A percentile compares a stretch with the other conserved stretches of the same genome.
Evolutionary conservation across 2,329 filamentous ascomycete species (phyloP).

Genomic region (Tolypocladium ophioglossoides): DNA sequence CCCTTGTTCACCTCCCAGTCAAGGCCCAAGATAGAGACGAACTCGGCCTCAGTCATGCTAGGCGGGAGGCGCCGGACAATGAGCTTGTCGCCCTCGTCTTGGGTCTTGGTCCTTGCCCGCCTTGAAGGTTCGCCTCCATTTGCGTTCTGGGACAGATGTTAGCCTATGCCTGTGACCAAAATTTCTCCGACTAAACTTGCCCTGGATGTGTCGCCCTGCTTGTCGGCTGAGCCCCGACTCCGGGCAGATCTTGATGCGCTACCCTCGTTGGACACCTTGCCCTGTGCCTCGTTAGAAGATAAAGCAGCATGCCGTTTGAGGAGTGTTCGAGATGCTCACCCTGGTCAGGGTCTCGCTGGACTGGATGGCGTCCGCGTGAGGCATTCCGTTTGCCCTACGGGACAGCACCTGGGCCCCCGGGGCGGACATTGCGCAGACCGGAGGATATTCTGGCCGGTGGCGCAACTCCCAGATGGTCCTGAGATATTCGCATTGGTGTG

Average conservation of each 20-base stretch:
- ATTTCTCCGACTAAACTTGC: conserved; percentile 9
- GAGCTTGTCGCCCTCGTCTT: conserved; percentile 61
- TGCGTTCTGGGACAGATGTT: conserved; percentile 4
- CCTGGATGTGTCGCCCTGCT: conserved; percentile 16
- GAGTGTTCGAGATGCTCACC: conserved; percentile 11
- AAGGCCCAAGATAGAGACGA: conserved; percentile 58
- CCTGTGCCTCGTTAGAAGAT: conserved; percentile 5
- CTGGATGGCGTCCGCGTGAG: conserved; percentile 12
- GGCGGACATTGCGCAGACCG: conserved; percentile 26
- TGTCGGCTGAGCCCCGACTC: conserved; percentile 15
- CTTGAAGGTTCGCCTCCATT: conserved; percentile 19
- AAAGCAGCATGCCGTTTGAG: background rate
- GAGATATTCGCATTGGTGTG: conserved; percentile 5
- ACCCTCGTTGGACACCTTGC: conserved; percentile 1
- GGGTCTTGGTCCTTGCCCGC: conserved; percentile 18
- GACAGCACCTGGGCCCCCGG: conserved; percentile 23
- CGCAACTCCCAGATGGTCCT: conserved; percentile 3
- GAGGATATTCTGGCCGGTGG: conserved; percentile 7
- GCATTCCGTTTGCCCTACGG: conserved; percentile 22
- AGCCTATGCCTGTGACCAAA: background rate
- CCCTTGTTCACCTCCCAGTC: conserved; percentile 76
- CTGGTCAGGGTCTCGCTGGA: conserved; percentile 14
- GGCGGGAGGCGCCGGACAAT: conserved; percentile 78
- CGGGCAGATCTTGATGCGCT: background rate
- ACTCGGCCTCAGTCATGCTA: conserved; percentile 71